Percentiles rank a stretch among this genome's conserved stretches.
Evolutionary conservation across 108 stramenopile species (phyloP).

Genomic region (Cyclostephanos invisitatus): DNA sequence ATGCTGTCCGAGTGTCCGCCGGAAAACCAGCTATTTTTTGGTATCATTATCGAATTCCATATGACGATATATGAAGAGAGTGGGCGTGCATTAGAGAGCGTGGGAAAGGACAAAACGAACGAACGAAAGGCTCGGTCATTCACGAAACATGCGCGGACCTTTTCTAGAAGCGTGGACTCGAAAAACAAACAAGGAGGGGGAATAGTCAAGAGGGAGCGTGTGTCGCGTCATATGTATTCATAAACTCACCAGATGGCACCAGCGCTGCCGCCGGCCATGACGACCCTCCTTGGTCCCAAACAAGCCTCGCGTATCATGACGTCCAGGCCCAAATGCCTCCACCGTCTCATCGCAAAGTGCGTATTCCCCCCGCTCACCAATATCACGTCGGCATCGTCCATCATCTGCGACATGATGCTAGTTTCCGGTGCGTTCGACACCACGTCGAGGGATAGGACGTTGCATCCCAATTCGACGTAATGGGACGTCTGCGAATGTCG

Average conservation of each 20-base stretch:
- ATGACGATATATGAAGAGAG: no score
- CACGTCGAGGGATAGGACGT: slow-evolving; percentile 29
- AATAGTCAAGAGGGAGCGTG: no score
- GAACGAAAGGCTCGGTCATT: no score
- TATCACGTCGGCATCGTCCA: slow-evolving; percentile 54
- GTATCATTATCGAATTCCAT: no score
- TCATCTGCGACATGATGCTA: slow-evolving; percentile 23
- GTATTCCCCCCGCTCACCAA: slow-evolving; percentile 81
- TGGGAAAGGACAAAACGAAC: no score
- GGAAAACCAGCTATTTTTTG: slow-evolving; percentile 27
- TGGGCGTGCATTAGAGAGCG: no score
- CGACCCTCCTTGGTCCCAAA: slow-evolving; percentile 29
- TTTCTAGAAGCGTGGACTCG: no score
- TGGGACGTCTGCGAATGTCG: slow-evolving; percentile 24
- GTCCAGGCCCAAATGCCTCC: slow-evolving; percentile 59
- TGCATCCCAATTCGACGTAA: slow-evolving; percentile 29
- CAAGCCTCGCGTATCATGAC: slow-evolving; percentile 41
- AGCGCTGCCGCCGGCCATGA: slow-evolving; percentile 70
- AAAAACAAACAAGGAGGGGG: no score
- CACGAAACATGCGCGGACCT: no score
- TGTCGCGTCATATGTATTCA: not conserved
- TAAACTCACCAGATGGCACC: slow-evolving; percentile 68
- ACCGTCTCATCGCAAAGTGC: slow-evolving; percentile 70
- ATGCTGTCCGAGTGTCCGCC: slow-evolving; percentile 39
- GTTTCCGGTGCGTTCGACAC: slow-evolving; percentile 31